Evolutionary conservation across 257 asterid species (phyloP).

Genomic region (Fraxinus americana): DNA sequence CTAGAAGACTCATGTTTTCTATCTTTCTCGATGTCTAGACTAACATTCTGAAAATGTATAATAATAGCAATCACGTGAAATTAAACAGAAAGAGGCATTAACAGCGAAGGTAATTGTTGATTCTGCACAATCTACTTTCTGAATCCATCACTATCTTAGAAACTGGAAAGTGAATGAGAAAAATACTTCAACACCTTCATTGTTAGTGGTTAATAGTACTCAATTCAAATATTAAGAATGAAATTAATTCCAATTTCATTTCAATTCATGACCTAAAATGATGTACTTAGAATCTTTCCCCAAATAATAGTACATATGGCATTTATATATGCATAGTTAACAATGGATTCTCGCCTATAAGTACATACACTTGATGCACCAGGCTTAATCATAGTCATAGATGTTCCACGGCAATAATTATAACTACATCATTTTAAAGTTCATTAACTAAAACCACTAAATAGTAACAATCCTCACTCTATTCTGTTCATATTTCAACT

Average conservation of each 20-base stretch:
- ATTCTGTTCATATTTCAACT: not conserved
- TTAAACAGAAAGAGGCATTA: not conserved
- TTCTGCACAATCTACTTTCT: not conserved
- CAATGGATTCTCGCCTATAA: not conserved
- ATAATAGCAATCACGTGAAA: constrained; percentile 9
- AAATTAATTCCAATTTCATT: not conserved
- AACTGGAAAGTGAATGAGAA: constrained; percentile 22
- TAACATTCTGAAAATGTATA: constrained; percentile 39
- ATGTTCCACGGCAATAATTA: not conserved
- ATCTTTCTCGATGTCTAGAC: not conserved
- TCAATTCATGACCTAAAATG: not conserved
- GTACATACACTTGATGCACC: not conserved
- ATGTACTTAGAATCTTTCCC: not conserved
- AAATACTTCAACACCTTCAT: not conserved
- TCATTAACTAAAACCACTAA: not conserved
- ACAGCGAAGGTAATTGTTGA: not conserved
- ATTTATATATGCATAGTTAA: not conserved
- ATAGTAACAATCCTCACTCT: not conserved
- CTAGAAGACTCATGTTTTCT: constrained; percentile 7
- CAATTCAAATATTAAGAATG: not conserved
- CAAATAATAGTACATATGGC: not conserved
- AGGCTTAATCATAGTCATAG: not conserved
- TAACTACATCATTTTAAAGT: not conserved
- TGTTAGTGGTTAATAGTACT: not conserved
- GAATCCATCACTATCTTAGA: constrained; percentile 30